Conservation (phyloP, 768 basidiomycete species). For the Epithele typhae region DNA sequence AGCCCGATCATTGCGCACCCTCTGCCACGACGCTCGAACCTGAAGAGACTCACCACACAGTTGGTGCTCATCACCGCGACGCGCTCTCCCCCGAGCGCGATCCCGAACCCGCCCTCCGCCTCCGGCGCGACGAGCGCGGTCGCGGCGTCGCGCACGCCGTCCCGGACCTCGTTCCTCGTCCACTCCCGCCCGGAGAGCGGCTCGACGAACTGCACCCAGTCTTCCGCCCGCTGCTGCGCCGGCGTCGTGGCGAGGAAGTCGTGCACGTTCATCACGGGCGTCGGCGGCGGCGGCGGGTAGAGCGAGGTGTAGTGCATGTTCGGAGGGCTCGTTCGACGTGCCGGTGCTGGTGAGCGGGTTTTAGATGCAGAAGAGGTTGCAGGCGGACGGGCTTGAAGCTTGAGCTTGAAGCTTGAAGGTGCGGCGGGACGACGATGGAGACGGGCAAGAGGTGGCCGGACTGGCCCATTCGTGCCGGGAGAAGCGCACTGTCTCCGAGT, state of each 20-base stretch:
- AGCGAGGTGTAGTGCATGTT: constrained; percentile 61
- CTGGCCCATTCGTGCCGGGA: too few species aligned
- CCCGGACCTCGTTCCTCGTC: constrained; percentile 45
- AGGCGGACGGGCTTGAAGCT: too few species aligned
- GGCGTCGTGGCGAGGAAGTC: constrained; percentile 50
- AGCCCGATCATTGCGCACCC: too few species aligned
- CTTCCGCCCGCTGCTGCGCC: constrained; percentile 35
- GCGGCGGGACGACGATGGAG: too few species aligned
- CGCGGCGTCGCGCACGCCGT: constrained; percentile 48
- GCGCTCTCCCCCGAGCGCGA: constrained; percentile 49
- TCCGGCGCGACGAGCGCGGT: constrained; percentile 44
- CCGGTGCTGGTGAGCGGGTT: too few species aligned
- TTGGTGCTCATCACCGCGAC: constrained; percentile 72
- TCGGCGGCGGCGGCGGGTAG: constrained; percentile 47
- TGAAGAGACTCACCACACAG: constrained; percentile 45
- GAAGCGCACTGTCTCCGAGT: too few species aligned
- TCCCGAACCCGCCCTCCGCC: constrained; percentile 52
- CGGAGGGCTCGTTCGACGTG: too few species aligned
- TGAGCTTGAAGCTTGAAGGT: too few species aligned
- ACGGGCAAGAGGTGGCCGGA: too few species aligned
- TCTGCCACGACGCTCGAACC: neutral
- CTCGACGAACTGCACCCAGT: constrained; percentile 56
- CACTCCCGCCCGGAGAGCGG: constrained; percentile 43
- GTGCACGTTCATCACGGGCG: constrained; percentile 51
- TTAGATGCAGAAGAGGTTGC: too few species aligned